These are phyloP conservation scores for Erysiphe neolycopersici DNA, from an alignment of 2,329 filamentous ascomycete species.

Conservation along the genomic window DNA sequence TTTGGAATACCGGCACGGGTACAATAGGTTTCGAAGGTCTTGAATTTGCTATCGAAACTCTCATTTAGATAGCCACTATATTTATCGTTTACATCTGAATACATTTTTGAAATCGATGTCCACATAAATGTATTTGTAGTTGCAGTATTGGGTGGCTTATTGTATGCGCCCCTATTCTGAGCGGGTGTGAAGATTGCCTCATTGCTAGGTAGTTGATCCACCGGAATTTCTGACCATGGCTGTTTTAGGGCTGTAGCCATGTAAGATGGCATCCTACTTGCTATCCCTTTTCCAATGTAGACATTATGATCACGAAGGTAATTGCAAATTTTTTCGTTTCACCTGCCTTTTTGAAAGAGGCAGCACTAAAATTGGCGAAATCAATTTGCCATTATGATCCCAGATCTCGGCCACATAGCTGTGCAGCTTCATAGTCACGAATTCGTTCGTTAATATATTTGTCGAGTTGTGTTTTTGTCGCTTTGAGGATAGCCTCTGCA, in stretches of 20 bases:
- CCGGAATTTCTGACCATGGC: background rate
- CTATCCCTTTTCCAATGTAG: background rate
- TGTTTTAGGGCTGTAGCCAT: background rate
- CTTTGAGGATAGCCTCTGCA: background rate
- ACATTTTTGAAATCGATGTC: background rate
- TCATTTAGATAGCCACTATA: background rate
- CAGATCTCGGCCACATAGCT: background rate
- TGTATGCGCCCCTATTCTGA: background rate
- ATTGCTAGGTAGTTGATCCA: background rate
- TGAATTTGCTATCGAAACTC: background rate
- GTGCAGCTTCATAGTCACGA: background rate
- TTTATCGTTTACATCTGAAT: background rate
- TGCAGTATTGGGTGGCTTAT: background rate
- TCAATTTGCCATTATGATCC: background rate
- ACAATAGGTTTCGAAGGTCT: background rate
- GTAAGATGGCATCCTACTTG: background rate
- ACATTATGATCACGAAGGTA: background rate
- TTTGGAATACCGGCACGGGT: background rate
- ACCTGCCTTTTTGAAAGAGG: background rate
- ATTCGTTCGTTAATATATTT: background rate
- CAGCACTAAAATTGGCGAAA: background rate
- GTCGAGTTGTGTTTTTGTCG: background rate
- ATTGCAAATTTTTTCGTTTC: background rate
- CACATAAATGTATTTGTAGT: background rate
- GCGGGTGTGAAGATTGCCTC: background rate